Evolutionary conservation across 2,329 filamentous ascomycete species (phyloP).

Genomic region (Colletotrichum spinosum): DNA sequence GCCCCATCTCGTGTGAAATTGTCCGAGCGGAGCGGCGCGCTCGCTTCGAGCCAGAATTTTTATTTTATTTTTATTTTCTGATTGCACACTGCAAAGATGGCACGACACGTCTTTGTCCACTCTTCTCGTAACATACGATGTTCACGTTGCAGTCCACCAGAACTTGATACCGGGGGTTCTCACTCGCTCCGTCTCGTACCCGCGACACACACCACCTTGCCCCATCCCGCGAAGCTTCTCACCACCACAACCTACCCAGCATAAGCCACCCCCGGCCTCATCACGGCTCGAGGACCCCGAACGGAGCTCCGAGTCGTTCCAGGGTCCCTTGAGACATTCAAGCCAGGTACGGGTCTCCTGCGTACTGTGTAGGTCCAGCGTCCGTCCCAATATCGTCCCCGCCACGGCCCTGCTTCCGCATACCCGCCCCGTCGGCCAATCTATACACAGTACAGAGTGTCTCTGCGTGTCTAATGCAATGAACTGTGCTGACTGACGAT

Average conservation of each 20-base stretch:
- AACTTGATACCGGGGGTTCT: constrained; percentile 1
- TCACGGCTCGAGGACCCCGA: constrained; percentile 7
- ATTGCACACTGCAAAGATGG: background rate
- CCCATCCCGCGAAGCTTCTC: background rate
- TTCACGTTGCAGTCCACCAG: too few relatives aligned
- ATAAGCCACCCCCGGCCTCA: constrained; percentile 9
- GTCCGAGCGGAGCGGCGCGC: constrained; percentile 22
- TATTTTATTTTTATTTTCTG: background rate
- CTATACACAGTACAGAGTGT: too few relatives aligned
- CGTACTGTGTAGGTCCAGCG: too few relatives aligned
- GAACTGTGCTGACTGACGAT: too few relatives aligned
- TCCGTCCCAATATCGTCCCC: too few relatives aligned
- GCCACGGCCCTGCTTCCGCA: too few relatives aligned
- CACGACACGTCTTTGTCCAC: too few relatives aligned
- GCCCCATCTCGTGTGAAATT: constrained; percentile 15
- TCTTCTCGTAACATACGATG: too few relatives aligned
- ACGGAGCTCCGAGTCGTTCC: constrained; percentile 26
- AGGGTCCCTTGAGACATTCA: constrained; percentile 17
- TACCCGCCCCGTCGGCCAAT: too few relatives aligned
- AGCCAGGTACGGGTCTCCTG: constrained; percentile 18
- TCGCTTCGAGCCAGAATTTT: background rate
- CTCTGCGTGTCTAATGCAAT: too few relatives aligned
- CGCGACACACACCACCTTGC: background rate
- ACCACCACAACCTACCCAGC: background rate
- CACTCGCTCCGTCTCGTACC: constrained; percentile 11